A percentile compares a stretch with the other conserved stretches of the same genome.
These are phyloP conservation scores for Hypoxylon sp. DNA, from an alignment of 2,329 filamentous ascomycete species.

Conservation along the genomic window DNA sequence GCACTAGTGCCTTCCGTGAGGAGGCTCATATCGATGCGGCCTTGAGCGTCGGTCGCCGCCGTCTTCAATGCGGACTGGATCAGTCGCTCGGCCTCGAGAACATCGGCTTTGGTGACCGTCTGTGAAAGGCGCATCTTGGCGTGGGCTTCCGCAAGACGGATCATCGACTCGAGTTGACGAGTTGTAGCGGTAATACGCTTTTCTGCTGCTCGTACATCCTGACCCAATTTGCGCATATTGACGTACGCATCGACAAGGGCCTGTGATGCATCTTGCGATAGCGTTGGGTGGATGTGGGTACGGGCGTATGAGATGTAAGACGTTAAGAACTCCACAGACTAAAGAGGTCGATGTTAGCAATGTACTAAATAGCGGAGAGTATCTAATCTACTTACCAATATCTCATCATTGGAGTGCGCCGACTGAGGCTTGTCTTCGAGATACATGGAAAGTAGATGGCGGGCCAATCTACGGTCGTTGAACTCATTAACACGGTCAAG, in stretches of 20 bases:
- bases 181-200: constrained; percentile 98
- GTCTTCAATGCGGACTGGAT: constrained; percentile 97
- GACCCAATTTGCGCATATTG: constrained; percentile 92
- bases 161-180: constrained; percentile 97
- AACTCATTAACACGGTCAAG: constrained; percentile 94
- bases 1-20: constrained; percentile 94
- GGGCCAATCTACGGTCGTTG: constrained; percentile 86
- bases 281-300: constrained; percentile 82
- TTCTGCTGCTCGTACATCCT: constrained; percentile 86
- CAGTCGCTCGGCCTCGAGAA: constrained; percentile 88
- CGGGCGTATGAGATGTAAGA: constrained; percentile 98
- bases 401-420: constrained; percentile 77
- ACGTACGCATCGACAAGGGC: constrained; percentile 91
- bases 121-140: constrained; percentile 93
- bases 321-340: constrained; percentile 95
- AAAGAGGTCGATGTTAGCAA: constrained; percentile 45
- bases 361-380: background rate
- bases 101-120: constrained; percentile 83
- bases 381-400: constrained; percentile 72
- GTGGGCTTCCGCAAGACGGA: constrained; percentile 93
- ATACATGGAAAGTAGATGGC: constrained; percentile 96
- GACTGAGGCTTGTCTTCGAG: constrained; percentile 94
- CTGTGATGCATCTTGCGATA: constrained; percentile 82
- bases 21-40: constrained; percentile 95
- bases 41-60: constrained; percentile 92